Conservation (phyloP, 2,329 filamentous ascomycete species). For the Botryotinia convoluta region DNA sequence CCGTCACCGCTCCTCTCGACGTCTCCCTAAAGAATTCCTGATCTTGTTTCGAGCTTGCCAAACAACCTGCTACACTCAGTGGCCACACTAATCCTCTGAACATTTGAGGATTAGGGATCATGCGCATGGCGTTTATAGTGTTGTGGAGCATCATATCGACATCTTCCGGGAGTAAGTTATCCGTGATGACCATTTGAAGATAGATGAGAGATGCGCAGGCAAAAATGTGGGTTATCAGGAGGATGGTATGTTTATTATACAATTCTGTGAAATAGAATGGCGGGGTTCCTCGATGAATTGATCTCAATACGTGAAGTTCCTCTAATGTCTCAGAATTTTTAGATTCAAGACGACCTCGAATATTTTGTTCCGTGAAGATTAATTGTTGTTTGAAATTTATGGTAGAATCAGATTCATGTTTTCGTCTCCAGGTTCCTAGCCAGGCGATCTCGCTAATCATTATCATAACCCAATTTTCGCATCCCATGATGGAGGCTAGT, state of each 20-base stretch:
- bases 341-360: not conserved
- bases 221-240: constrained; percentile 25
- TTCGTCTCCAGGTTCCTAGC: constrained; percentile 56
- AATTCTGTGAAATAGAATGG: constrained; percentile 5
- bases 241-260: constrained; percentile 16
- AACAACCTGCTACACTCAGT: constrained; percentile 27
- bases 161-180: not conserved
- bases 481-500: constrained; percentile 51
- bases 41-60: constrained; percentile 22
- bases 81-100: constrained; percentile 27
- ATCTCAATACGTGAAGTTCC: constrained; percentile 1
- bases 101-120: constrained; percentile 23
- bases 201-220: constrained; percentile 26
- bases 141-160: constrained; percentile 16
- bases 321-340: constrained; percentile 3
- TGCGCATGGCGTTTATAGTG: constrained; percentile 21
- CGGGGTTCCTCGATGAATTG: not conserved
- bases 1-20: constrained; percentile 4
- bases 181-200: constrained; percentile 21
- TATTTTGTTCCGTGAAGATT: not conserved
- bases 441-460: constrained; percentile 51
- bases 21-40: constrained; percentile 25
- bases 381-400: not conserved
- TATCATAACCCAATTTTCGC: constrained; percentile 55
- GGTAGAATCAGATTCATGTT: constrained; percentile 44